Evolutionary conservation across 164 flowering plant species (phyloP).

Genomic region (Vitis cinerea): DNA sequence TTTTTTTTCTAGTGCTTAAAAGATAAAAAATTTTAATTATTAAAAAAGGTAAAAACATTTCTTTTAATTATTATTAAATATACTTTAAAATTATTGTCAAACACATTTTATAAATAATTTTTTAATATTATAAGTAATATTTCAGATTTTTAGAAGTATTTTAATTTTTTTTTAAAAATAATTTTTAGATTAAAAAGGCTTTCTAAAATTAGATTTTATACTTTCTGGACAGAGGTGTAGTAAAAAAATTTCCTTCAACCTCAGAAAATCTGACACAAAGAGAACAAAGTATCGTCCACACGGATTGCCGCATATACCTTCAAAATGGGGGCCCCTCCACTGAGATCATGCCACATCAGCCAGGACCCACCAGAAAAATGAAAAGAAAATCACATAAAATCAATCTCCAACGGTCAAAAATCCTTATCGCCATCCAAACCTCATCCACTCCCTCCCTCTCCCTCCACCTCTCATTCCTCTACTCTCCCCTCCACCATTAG

Average conservation of each 20-base stretch:
- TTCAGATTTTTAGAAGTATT: too few relatives aligned
- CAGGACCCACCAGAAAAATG: not conserved
- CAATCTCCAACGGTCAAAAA: conserved; percentile 32
- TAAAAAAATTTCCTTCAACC: not conserved
- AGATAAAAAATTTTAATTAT: too few relatives aligned
- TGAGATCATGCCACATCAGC: conserved; percentile 4
- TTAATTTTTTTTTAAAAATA: too few relatives aligned
- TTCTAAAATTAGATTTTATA: too few relatives aligned
- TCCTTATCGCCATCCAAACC: conserved; percentile 33
- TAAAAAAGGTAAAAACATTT: too few relatives aligned
- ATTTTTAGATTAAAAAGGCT: too few relatives aligned
- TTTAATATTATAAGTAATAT: too few relatives aligned
- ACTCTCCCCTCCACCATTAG: conserved; percentile 11
- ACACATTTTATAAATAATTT: too few relatives aligned
- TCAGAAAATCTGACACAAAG: not conserved
- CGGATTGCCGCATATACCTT: conserved; percentile 19
- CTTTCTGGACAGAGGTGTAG: too few relatives aligned
- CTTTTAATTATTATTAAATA: too few relatives aligned
- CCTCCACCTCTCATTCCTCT: conserved; percentile 26
- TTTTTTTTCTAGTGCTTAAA: too few relatives aligned
- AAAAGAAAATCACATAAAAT: conserved; percentile 1
- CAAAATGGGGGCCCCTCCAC: not conserved
- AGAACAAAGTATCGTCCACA: not conserved
- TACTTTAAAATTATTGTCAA: too few relatives aligned
- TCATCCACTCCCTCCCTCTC: conserved; percentile 26